Base-by-base conservation (phyloP, 441 rosid genomes). In the Erodium chrysanthum region DNA sequence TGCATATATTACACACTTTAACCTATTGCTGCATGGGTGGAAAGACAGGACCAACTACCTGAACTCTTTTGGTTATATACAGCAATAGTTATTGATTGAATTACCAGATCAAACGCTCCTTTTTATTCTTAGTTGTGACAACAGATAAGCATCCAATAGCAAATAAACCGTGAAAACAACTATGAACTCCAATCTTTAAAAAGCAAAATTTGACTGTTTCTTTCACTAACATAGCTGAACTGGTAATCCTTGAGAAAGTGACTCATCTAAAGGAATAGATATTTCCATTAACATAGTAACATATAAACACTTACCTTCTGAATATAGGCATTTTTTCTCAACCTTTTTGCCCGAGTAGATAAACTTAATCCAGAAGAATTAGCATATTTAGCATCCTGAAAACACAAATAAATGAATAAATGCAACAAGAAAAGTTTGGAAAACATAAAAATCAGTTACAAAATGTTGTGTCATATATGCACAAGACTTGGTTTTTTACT, bases 311-410 rank as follows among this genome's bases (percentile, higher is more conserved):
- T 72, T 76, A 89, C 92, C 95, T 89, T 85, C 74, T 70, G 79
- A 76, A 82, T 73, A 72, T 85, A 75, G 27, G 81, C 75, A 66
- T 84, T 84, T 67, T 77, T 80, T 74, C 79, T 71, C 64, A 80
- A 78, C 78, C 80, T 82, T 74, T 63, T 85, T 66, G 75, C 50
- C 76, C 70, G 64, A 12, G 72, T 66, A 56, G 66, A 67, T 64
- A 72, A 50, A 70, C 71, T 69, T 67, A 58, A 69, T 81, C 68
- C 80, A 65, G 75, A 68, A 71, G 79, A 64, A 68, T 65, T 70
- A 33, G 72, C 60, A 76, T 27, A 70, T 68, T 74, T 77, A 27
- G 78, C 70, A 73, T 50, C 87, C 95, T 64, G 63, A 40, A 60
- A 50, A 65, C 7, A 15, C 7, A 71, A 44, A 25, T 18, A 65